Evolutionary conservation across 495 filamentous ascomycete genomes (phyloP), one percentile per base, ranked within the genome.

Genomic region (Pyronema domesticum): DNA sequence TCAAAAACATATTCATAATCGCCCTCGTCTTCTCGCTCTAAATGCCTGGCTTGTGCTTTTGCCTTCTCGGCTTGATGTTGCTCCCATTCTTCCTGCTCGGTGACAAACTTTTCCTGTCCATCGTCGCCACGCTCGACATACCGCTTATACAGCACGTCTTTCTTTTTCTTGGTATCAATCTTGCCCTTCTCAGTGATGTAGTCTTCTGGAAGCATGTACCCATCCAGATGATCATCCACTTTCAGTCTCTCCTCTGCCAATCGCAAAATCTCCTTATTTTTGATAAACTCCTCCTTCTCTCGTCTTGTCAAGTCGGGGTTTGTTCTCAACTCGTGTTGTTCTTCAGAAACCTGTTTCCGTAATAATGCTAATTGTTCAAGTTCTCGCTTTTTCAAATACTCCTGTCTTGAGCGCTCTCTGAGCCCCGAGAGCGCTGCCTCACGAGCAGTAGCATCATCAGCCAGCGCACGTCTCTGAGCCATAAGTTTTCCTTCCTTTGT

Each of bases 21-120:
- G 6, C 83, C 86, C 59, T 85, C 80, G 48, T 89, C 81, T n/a
- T 81, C 77, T 17, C 84, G 75, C 64, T 89, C 85, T 0, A 69
- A 65, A 7, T 72, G 70, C 51, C 79, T 73, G 56, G 95, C 85
- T 65, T 95, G 89, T 5, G 87, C 80, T 60, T 88, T 87, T 1
- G 86, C 91, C 67, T 93, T 93, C 58, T 82, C 76, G 6, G 82
- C 81, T 67, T 96, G 91, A 67, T 95, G 88, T 45, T 80, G 68
- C 68, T 98, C 91, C 89, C 88, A 96, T 66, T 95, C 86, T 55
- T 96, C 86, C 58, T 94, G 86, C 66, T 98, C 91, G 0, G 91
- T 95, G 48, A 95, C 74, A 60, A 85, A 94, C 58, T 81, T 79
- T 67, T 96, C 91, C 60, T 89, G 80, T 23, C 89, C 89, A 46